These are phyloP conservation scores for Hordeum pubiflorum DNA, from an alignment of 202 grass and related monocot genomes.

Conservation along the genomic window DNA sequence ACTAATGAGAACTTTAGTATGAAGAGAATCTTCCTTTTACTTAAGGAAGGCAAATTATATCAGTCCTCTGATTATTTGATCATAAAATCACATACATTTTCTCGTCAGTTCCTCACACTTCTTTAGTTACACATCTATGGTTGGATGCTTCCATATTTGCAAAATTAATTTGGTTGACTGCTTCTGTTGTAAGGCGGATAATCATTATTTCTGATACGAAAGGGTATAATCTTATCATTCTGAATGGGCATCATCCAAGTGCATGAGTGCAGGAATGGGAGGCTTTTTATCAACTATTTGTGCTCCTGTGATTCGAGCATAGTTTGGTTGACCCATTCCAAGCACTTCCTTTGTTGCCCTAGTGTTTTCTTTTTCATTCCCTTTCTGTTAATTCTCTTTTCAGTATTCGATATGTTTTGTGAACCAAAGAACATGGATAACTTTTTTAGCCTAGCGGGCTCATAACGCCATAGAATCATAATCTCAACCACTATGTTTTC, in stretches of 20 bases:
- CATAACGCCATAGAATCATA: not conserved
- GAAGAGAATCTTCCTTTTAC: not conserved
- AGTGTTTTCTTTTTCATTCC: not conserved
- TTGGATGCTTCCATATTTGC: not conserved
- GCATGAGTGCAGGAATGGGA: not conserved
- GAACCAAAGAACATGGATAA: not conserved
- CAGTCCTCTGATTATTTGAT: not conserved
- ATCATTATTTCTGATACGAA: not conserved
- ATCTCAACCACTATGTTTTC: not conserved
- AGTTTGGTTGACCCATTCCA: not conserved
- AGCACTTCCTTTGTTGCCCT: not conserved
- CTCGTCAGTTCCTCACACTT: not conserved
- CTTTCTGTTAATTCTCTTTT: not conserved
- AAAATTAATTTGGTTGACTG: not conserved
- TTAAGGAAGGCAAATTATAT: not conserved
- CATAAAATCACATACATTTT: not conserved
- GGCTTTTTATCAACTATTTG: not conserved
- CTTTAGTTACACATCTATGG: not conserved
- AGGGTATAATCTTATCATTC: slow-evolving; percentile 16
- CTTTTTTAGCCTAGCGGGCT: not conserved
- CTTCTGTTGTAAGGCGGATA: not conserved
- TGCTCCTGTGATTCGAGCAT: not conserved
- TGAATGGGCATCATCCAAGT: not conserved
- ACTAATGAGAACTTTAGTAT: not conserved
- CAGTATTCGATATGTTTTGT: not conserved